Evolutionary conservation across 2,329 filamentous ascomycete genomes (phyloP).

Genomic region (Fusarium penzigii): DNA sequence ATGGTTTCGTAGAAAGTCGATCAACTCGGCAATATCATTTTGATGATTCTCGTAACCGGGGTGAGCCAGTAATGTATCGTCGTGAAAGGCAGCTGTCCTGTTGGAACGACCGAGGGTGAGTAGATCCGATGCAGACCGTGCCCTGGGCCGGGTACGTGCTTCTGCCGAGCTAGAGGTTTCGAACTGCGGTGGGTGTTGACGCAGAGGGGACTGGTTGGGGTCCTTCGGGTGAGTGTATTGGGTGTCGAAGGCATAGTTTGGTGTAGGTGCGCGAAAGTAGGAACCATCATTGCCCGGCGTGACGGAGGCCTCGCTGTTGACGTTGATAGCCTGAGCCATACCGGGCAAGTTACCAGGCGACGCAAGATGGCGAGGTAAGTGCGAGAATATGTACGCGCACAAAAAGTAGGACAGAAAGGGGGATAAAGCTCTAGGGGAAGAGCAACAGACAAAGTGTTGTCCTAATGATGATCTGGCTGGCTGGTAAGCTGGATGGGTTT

Average conservation of each 20-base stretch:
- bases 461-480: neutral
- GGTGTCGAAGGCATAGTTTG: constrained; percentile 7
- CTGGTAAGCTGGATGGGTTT: neutral
- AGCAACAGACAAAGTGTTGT: neutral
- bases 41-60: constrained; percentile 14
- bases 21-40: constrained; percentile 38
- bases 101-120: constrained; percentile 11
- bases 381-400: too few species aligned
- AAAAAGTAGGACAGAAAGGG: neutral
- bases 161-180: constrained; percentile 2
- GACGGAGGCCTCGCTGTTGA: constrained; percentile 22
- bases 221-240: constrained; percentile 1
- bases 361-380: constrained; percentile 5
- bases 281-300: constrained; percentile 22
- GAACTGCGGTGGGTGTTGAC: constrained; percentile 7
- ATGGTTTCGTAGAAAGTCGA: constrained; percentile 52
- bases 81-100: constrained; percentile 19
- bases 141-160: constrained; percentile 23
- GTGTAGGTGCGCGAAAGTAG: constrained; percentile 16
- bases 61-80: constrained; percentile 21
- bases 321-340: constrained; percentile 26
- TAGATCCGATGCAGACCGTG: constrained; percentile 26
- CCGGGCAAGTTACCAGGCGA: constrained; percentile 14
- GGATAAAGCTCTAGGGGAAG: neutral
- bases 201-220: constrained; percentile 8